Conservation (phyloP, 179 eudicot genomes). For the Actinidia polygama region DNA sequence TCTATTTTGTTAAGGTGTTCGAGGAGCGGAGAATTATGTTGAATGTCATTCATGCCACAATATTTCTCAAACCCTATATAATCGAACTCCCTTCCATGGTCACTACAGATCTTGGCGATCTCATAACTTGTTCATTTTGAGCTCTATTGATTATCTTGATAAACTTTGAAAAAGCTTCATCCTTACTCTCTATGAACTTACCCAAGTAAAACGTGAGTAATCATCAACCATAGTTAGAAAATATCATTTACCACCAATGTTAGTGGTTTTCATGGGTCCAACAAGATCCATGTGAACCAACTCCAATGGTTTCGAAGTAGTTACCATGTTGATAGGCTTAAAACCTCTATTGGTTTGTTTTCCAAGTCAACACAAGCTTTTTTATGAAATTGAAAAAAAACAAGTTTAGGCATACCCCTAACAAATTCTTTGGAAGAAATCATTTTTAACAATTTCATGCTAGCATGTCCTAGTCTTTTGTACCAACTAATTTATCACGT, state of each 20-base stretch:
- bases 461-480: neutral
- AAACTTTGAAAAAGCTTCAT: neutral
- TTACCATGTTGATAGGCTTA: neutral
- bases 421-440: neutral
- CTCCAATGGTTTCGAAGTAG: neutral
- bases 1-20: neutral
- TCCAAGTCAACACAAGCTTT: neutral
- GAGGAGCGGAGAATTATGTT: neutral
- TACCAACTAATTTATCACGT: too few relatives aligned
- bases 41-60: neutral
- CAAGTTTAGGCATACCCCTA: neutral
- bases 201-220: neutral
- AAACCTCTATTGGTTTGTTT: neutral
- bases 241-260: neutral
- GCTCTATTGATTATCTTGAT: neutral
- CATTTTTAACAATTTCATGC: neutral
- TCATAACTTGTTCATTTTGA: neutral
- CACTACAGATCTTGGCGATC: neutral
- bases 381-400: neutral
- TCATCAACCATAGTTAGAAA: conserved; percentile 13
- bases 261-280: neutral
- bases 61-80: neutral
- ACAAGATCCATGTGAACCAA: neutral
- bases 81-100: neutral
- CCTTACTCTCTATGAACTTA: neutral